A percentile compares a stretch with the other conserved stretches of the same genome.
Evolutionary conservation across 2,329 filamentous ascomycete species (phyloP).

Genomic region (Epichloe sp.): DNA sequence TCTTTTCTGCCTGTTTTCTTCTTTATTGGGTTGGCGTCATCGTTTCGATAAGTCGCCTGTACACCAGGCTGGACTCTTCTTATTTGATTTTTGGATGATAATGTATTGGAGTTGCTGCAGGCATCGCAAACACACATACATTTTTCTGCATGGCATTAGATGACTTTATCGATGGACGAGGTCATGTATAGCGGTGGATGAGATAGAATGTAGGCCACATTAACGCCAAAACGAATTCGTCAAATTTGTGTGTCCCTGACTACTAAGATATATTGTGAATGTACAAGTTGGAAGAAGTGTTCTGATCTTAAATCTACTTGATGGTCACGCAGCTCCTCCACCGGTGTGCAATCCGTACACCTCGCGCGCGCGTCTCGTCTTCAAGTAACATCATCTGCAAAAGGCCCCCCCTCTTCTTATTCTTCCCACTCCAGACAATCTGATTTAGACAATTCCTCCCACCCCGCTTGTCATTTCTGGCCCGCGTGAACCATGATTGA

Average conservation of each 20-base stretch:
- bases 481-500: too few species aligned
- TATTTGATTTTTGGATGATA: neutral
- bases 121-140: neutral
- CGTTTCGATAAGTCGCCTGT: neutral
- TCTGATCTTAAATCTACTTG: too few species aligned
- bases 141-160: neutral
- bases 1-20: neutral
- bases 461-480: too few species aligned
- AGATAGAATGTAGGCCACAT: neutral
- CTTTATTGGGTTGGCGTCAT: neutral
- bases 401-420: too few species aligned
- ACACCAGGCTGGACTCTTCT: neutral
- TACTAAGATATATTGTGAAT: too few species aligned
- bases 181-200: neutral
- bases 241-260: neutral
- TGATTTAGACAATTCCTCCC: too few species aligned
- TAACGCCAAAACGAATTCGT: neutral
- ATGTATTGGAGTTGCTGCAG: neutral
- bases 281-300: too few species aligned
- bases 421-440: too few species aligned
- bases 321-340: too few species aligned
- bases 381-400: too few species aligned
- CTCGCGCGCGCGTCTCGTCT: too few species aligned
- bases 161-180: neutral
- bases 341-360: too few species aligned